Evolutionary conservation across 441 rosid species (phyloP).

Genomic region (Omphalea diandra): DNA sequence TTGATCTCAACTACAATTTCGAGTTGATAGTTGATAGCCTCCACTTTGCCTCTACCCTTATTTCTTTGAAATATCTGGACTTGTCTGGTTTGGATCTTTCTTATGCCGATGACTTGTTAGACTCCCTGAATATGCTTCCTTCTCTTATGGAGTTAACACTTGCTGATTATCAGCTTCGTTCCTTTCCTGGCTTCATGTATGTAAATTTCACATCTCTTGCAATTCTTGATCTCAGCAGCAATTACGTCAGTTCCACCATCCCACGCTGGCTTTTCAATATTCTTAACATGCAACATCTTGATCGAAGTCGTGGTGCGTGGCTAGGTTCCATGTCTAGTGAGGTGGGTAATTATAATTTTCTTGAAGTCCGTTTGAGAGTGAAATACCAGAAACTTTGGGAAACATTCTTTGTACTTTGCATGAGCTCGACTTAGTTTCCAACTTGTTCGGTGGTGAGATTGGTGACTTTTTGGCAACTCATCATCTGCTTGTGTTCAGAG

Average conservation of each 20-base stretch:
- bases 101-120: not conserved
- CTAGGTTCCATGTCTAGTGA: slow-evolving; percentile 6
- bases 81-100: not conserved
- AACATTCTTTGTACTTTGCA: slow-evolving; percentile 20
- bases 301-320: slow-evolving; percentile 9
- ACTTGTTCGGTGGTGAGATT: not conserved
- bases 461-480: not conserved
- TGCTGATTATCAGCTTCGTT: slow-evolving; percentile 18
- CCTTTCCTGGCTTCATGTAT: not conserved
- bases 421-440: not conserved
- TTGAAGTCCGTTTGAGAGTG: slow-evolving; percentile 3
- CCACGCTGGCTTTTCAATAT: slow-evolving; percentile 26
- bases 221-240: slow-evolving; percentile 17
- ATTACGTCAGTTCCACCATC: slow-evolving; percentile 31
- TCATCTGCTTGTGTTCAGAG: not conserved
- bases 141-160: slow-evolving; percentile 21
- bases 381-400: slow-evolving; percentile 1
- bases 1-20: not conserved
- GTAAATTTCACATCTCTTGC: slow-evolving; percentile 25
- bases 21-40: not conserved
- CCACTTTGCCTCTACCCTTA: not conserved
- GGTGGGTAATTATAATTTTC: not conserved
- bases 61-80: not conserved
- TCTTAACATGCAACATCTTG: slow-evolving; percentile 15
- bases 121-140: not conserved